These are phyloP conservation scores for Sonneratia caseolaris DNA, from an alignment of 345 rosid species.

Conservation along the genomic window DNA sequence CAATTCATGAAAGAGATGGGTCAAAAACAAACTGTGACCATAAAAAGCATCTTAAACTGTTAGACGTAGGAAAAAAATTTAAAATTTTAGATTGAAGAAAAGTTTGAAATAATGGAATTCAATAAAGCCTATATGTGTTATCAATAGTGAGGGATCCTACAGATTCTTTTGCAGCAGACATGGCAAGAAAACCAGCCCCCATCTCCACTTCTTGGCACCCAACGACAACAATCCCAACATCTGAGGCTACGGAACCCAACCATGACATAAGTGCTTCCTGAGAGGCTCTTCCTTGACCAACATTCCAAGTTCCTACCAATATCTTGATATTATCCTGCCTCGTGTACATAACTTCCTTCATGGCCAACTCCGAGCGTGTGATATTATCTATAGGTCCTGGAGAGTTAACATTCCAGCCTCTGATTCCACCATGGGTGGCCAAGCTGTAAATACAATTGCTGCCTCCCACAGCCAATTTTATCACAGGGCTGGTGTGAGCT, in stretches of 20 bases:
- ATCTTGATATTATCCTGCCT: conserved; percentile 50
- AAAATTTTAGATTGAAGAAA: background rate
- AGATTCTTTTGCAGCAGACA: conserved; percentile 99
- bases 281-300: conserved; percentile 89
- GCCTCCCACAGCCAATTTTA: conserved; percentile 74
- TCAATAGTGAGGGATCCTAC: conserved; percentile 37
- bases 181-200: conserved; percentile 98
- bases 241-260: conserved; percentile 70
- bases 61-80: background rate
- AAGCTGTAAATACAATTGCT: conserved; percentile 62
- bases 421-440: conserved; percentile 90
- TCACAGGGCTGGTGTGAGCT: conserved; percentile 73
- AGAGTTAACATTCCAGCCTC: conserved; percentile 79
- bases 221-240: conserved; percentile 83
- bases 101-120: background rate
- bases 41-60: background rate
- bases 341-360: conserved; percentile 42
- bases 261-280: conserved; percentile 70
- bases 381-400: conserved; percentile 79
- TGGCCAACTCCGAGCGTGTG: conserved; percentile 49
- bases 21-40: background rate
- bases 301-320: conserved; percentile 92
- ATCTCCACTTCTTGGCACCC: conserved; percentile 97
- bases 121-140: background rate
- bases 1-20: background rate